These are phyloP conservation scores for Argentina anserina DNA, from an alignment of 306 rosid species.

Conservation along the genomic window DNA sequence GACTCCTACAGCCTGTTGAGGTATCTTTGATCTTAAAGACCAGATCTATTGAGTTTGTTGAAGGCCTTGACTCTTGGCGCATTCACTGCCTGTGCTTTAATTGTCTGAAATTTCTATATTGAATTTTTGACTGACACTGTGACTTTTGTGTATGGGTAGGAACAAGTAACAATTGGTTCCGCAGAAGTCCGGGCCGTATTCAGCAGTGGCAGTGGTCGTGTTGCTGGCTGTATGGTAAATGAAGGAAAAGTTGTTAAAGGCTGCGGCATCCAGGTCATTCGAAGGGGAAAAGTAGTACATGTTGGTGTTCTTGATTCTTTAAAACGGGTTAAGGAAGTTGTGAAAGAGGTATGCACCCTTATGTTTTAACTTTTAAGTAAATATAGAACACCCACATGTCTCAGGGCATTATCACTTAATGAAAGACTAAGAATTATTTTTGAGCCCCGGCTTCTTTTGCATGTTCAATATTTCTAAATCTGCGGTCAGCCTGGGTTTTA, in stretches of 20 bases:
- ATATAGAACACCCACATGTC: background rate
- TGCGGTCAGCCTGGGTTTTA: background rate
- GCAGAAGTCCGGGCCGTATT: slow-evolving; percentile 81
- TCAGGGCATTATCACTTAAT: background rate
- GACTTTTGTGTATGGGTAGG: slow-evolving; percentile 47
- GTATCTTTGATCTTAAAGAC: slow-evolving; percentile 27
- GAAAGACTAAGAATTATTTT: background rate
- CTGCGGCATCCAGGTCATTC: slow-evolving; percentile 73
- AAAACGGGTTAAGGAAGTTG: slow-evolving; percentile 87
- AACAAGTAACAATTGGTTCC: slow-evolving; percentile 70
- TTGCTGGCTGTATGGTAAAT: slow-evolving; percentile 90
- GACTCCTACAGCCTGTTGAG: slow-evolving; percentile 81
- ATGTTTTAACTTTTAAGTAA: background rate
- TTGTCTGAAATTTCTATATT: slow-evolving; percentile 18
- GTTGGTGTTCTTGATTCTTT: slow-evolving; percentile 71
- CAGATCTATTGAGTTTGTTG: slow-evolving; percentile 8
- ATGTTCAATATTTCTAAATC: background rate
- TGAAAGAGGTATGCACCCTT: slow-evolving; percentile 62
- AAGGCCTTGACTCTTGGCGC: slow-evolving; percentile 8
- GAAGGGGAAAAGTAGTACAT: slow-evolving; percentile 62
- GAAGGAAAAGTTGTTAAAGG: slow-evolving; percentile 73
- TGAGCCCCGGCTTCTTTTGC: background rate
- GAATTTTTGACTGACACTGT: slow-evolving; percentile 17
- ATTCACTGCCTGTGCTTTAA: background rate
- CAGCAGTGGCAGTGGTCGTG: slow-evolving; percentile 94